Evolutionary conservation across 768 basidiomycete genomes (phyloP).

Genomic region (Steccherinum ochraceum): DNA sequence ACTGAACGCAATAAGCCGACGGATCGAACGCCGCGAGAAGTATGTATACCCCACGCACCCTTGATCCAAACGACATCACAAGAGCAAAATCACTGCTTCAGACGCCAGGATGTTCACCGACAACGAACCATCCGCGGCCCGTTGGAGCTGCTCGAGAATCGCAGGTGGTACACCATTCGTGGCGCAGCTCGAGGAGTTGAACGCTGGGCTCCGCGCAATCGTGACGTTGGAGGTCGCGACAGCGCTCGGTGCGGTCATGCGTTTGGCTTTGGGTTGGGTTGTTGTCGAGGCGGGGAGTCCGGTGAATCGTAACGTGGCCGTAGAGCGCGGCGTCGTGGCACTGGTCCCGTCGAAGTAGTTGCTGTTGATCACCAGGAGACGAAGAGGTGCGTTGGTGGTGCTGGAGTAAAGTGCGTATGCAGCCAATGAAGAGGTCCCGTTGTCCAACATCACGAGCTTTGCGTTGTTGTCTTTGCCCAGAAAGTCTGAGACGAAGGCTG

Average conservation of each 20-base stretch:
- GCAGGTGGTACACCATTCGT: constrained; percentile 19
- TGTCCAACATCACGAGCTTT: constrained; percentile 28
- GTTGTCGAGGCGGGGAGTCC: constrained; percentile 18
- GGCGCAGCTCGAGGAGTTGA: constrained; percentile 19
- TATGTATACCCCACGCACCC: neutral
- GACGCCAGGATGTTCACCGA: constrained; percentile 27
- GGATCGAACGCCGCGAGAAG: no score
- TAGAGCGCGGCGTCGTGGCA: constrained; percentile 25
- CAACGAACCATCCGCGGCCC: constrained; percentile 17
- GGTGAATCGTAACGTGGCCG: constrained; percentile 21
- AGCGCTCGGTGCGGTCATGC: constrained; percentile 30
- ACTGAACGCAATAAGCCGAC: no score
- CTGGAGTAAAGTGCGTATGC: constrained; percentile 26
- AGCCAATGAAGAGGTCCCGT: constrained; percentile 24
- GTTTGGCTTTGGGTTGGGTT: constrained; percentile 20
- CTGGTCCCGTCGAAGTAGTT: constrained; percentile 24
- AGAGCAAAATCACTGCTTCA: constrained; percentile 31
- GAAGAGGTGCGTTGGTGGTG: constrained; percentile 16
- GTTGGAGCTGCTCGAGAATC: constrained; percentile 16
- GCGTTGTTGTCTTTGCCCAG: constrained; percentile 22
- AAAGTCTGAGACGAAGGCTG: constrained; percentile 32
- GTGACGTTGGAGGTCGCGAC: constrained; percentile 29
- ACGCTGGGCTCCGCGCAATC: constrained; percentile 28
- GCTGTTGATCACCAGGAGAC: constrained; percentile 30
- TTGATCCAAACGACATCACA: constrained; percentile 20